phyloP scores from a whole-genome alignment of 495 filamentous ascomycete genomes.

The Trichoderma erinaceum region DNA sequence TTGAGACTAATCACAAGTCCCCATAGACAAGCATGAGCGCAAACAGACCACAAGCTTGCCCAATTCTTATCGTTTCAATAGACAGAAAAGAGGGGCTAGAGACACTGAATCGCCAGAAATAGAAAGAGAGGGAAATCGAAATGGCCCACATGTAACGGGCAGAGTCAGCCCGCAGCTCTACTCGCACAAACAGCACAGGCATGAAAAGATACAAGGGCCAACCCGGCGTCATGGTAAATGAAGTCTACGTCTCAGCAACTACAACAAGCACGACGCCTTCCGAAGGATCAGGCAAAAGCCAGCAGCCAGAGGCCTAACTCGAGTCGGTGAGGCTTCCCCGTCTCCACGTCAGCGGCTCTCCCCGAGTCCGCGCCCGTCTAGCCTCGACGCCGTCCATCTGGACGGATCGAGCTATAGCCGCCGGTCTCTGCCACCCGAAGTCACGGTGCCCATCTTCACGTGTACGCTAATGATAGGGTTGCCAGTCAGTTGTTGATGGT shows the following conservation, averaged over 20 bases:
- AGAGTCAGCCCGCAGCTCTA: background rate
- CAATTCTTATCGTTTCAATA: background rate
- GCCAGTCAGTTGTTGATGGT: too few relatives aligned
- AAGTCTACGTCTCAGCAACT: background rate
- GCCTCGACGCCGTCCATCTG: constrained; percentile 1
- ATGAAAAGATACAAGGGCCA: background rate
- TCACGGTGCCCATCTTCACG: constrained; percentile 4
- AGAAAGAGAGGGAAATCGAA: background rate
- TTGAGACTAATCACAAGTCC: background rate
- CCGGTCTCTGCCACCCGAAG: constrained; percentile 1
- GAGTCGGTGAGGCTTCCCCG: constrained; percentile 8
- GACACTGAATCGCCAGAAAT: too few relatives aligned
- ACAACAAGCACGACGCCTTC: background rate
- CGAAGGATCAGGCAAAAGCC: background rate
- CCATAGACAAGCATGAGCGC: background rate
- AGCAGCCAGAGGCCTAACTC: background rate
- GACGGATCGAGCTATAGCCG: background rate
- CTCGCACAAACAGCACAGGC: too few relatives aligned
- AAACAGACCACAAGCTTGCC: background rate
- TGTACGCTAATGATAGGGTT: background rate
- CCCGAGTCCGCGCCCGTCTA: constrained; percentile 4
- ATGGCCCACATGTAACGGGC: background rate
- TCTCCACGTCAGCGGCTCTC: constrained; percentile 10
- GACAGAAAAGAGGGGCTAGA: too few relatives aligned
- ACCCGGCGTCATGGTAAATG: background rate